Conservation (phyloP, 2,329 filamentous ascomycete species). For the Leptosphaerulina australis region DNA sequence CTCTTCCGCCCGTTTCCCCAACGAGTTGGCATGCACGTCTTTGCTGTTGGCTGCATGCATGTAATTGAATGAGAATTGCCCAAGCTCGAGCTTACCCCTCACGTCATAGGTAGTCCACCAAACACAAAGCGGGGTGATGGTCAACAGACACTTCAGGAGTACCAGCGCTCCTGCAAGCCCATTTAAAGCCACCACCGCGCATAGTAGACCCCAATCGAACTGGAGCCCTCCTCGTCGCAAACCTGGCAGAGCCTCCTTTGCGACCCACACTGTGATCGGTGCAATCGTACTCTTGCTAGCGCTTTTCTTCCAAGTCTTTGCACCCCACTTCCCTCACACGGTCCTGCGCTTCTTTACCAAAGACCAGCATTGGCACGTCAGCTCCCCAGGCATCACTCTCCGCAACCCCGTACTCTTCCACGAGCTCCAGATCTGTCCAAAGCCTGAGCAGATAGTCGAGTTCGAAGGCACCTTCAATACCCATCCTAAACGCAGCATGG, state of each 20-base stretch:
- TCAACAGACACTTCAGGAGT: slow-evolving; percentile 20
- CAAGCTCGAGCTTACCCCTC: slow-evolving; percentile 22
- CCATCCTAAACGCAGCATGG: slow-evolving; percentile 53
- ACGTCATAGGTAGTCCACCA: slow-evolving; percentile 27
- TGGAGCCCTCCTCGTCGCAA: slow-evolving; percentile 19
- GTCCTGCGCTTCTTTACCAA: slow-evolving; percentile 34
- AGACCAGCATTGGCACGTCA: slow-evolving; percentile 25
- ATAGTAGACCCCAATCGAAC: slow-evolving; percentile 19
- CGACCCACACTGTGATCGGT: slow-evolving; percentile 35
- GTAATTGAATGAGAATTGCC: slow-evolving; percentile 22
- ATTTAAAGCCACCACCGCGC: slow-evolving; percentile 24
- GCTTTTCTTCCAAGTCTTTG: slow-evolving; percentile 44
- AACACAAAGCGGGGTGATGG: slow-evolving; percentile 26
- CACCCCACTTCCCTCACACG: slow-evolving; percentile 45
- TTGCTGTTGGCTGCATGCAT: slow-evolving; percentile 20
- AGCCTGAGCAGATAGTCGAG: slow-evolving; percentile 34
- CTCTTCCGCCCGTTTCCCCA: slow-evolving; percentile 15
- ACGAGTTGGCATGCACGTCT: slow-evolving; percentile 16
- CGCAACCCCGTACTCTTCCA: slow-evolving; percentile 35
- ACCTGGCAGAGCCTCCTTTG: slow-evolving; percentile 22
- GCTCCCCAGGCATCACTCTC: slow-evolving; percentile 30
- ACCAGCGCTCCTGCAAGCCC: slow-evolving; percentile 22
- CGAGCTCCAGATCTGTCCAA: slow-evolving; percentile 38
- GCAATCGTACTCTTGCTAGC: slow-evolving; percentile 44
- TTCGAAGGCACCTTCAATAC: slow-evolving; percentile 46